A percentile compares a stretch with the other conserved stretches of the same genome.
Conservation (phyloP, 768 basidiomycete genomes). For the Leccinum imitatum region DNA sequence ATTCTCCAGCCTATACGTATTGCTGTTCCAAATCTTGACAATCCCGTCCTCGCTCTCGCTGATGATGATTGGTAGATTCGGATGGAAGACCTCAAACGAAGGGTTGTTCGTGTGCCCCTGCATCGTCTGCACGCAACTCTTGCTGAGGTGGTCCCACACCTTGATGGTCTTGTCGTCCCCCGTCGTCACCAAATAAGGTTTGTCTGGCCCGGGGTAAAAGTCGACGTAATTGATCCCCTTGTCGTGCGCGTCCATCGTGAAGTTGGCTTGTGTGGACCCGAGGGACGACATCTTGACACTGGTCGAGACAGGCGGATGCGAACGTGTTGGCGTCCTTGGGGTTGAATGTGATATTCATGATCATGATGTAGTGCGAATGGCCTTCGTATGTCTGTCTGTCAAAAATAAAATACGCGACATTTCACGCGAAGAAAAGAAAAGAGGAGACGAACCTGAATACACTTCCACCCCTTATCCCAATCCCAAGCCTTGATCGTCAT, state of each 20-base stretch:
- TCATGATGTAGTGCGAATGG: conserved; percentile 99
- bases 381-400: conserved; percentile 81
- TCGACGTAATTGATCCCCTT: conserved; percentile 99
- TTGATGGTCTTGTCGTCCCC: conserved; percentile 98
- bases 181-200: conserved; percentile 93
- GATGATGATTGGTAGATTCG: conserved; percentile 67
- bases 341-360: conserved; percentile 75
- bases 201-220: conserved; percentile 97
- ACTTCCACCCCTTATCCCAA: conserved; percentile 99
- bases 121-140: conserved; percentile 96
- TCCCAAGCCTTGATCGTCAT: conserved; percentile 99
- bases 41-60: conserved; percentile 97
- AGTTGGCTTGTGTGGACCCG: conserved; percentile 80
- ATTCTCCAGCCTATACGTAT: conserved; percentile 94
- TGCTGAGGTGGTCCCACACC: conserved; percentile 98
- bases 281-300: conserved; percentile 97
- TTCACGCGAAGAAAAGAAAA: not conserved
- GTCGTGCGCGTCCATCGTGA: conserved; percentile 97
- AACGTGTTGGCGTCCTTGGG: conserved; percentile 98
- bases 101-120: conserved; percentile 98
- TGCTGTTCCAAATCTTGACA: conserved; percentile 96
- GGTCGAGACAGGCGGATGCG: conserved; percentile 94
- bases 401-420: not conserved
- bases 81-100: conserved; percentile 95
- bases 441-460: conserved; percentile 70